A percentile compares a stretch with the other conserved stretches of the same genome.
These are phyloP conservation scores for Fusarium nisikadoi DNA, from an alignment of 2,329 filamentous ascomycete genomes.

Conservation along the genomic window DNA sequence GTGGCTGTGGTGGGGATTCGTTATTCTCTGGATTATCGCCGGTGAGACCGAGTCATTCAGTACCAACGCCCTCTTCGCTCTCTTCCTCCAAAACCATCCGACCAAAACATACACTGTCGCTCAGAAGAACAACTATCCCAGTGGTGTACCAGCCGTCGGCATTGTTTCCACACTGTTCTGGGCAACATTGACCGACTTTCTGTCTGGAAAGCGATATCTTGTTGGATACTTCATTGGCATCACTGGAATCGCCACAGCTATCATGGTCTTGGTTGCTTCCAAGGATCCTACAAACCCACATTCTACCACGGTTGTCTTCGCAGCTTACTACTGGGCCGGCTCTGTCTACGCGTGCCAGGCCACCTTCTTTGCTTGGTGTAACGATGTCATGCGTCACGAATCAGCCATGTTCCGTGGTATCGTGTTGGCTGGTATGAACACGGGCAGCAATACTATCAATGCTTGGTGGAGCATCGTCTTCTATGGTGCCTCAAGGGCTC, in stretches of 20 bases:
- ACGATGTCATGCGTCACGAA: constrained; percentile 73
- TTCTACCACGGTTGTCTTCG: constrained; percentile 67
- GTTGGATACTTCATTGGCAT: constrained; percentile 74
- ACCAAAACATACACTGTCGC: constrained; percentile 55
- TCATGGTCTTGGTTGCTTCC: constrained; percentile 68
- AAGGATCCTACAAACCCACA: constrained; percentile 50
- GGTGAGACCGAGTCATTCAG: constrained; percentile 78
- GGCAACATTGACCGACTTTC: constrained; percentile 74
- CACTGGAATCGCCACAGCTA: constrained; percentile 70
- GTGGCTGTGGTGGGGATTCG: constrained; percentile 75
- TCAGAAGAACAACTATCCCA: constrained; percentile 67
- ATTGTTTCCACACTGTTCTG: constrained; percentile 74
- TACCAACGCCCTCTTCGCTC: constrained; percentile 66
- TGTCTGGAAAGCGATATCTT: constrained; percentile 71
- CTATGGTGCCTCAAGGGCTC: constrained; percentile 73
- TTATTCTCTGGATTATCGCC: constrained; percentile 74
- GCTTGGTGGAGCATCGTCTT: constrained; percentile 80
- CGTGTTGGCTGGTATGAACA: constrained; percentile 78
- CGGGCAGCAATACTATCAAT: constrained; percentile 74
- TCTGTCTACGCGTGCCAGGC: constrained; percentile 78
- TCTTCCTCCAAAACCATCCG: constrained; percentile 63
- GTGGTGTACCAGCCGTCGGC: constrained; percentile 65
- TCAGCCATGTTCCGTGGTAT: constrained; percentile 71
- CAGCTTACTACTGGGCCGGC: constrained; percentile 76
- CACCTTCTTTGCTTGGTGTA: constrained; percentile 80